phyloP scores from a whole-genome alignment of 306 rosid genomes.

The Quercus aquifolioides region DNA sequence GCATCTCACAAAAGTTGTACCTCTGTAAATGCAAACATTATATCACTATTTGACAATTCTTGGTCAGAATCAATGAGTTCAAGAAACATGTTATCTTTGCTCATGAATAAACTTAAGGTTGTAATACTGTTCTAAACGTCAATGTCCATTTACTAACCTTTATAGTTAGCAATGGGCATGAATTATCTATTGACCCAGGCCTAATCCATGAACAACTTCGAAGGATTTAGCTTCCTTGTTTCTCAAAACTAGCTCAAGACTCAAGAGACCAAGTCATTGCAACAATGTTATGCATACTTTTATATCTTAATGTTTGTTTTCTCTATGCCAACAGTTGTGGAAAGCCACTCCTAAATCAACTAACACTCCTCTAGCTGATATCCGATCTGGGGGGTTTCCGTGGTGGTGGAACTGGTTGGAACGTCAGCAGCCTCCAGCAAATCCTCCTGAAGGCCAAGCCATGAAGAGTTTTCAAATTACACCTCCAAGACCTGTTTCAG shows the following conservation, averaged over 20 bases:
- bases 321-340: conserved; percentile 58
- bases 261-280: too few relatives aligned
- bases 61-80: not conserved
- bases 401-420: conserved; percentile 99
- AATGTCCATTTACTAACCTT: not conserved
- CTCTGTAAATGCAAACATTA: not conserved
- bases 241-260: not conserved
- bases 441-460: conserved; percentile 49
- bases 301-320: conserved; percentile 9
- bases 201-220: not conserved
- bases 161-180: not conserved
- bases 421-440: conserved; percentile 54
- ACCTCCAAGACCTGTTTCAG: conserved; percentile 71
- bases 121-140: not conserved
- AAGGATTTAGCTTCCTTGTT: not conserved
- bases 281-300: not conserved
- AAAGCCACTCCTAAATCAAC: conserved; percentile 71
- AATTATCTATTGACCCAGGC: not conserved
- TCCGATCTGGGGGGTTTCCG: conserved; percentile 64
- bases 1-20: not conserved
- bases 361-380: conserved; percentile 53
- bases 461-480: conserved; percentile 68
- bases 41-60: not conserved
- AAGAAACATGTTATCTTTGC: not conserved
- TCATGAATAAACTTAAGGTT: not conserved